These are phyloP conservation scores for Geranium rotundifolium DNA, from an alignment of 345 rosid genomes.

Conservation along the genomic window DNA sequence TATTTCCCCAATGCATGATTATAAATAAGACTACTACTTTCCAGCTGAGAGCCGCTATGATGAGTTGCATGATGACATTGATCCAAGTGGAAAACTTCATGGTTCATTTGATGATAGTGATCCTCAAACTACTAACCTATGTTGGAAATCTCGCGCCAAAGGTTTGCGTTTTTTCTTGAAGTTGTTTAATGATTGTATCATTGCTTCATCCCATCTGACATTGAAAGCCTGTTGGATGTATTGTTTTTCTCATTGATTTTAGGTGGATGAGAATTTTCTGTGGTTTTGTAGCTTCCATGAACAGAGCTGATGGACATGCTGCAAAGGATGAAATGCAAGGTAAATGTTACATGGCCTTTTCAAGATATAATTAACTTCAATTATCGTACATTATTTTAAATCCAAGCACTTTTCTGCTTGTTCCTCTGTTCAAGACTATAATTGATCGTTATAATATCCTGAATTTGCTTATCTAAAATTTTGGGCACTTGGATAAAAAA, in stretches of 20 bases:
- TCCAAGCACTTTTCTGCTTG: neutral
- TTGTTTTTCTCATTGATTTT: neutral
- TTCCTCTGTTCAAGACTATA: neutral
- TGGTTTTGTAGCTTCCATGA: constrained; percentile 97
- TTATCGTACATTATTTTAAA: no score
- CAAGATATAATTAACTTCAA: neutral
- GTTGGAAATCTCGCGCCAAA: constrained; percentile 98
- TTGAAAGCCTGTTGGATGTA: neutral
- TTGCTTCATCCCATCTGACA: neutral
- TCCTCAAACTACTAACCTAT: constrained; percentile 97
- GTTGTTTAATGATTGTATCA: neutral
- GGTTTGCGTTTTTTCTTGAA: constrained; percentile 27
- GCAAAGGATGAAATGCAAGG: constrained; percentile 99
- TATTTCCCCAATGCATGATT: neutral
- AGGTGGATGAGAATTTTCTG: constrained; percentile 99
- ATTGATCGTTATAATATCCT: neutral
- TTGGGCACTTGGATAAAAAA: neutral
- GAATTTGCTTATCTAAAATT: neutral
- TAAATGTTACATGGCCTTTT: constrained; percentile 8
- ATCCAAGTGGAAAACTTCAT: constrained; percentile 87
- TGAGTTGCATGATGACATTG: constrained; percentile 94
- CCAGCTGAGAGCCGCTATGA: constrained; percentile 91
- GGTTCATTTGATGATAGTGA: constrained; percentile 99
- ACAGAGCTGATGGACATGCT: constrained; percentile 96
- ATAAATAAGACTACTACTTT: neutral